A percentile compares a stretch with the other conserved stretches of the same genome.
Evolutionary conservation across 83 land plant species (phyloP).

Genomic region (Picea mariana): DNA sequence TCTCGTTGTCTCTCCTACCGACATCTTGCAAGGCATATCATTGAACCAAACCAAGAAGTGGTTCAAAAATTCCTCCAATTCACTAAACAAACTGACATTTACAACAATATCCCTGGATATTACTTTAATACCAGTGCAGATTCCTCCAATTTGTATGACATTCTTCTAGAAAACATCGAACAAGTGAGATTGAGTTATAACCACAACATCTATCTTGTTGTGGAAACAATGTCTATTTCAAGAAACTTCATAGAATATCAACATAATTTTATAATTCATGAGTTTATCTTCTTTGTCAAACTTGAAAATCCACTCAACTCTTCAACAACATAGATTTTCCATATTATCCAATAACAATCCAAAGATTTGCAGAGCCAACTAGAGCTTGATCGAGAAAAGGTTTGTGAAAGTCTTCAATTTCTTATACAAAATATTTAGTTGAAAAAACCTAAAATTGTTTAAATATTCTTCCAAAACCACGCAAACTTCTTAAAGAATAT

Average conservation of each 20-base stretch:
- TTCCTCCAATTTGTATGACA: too few relatives aligned
- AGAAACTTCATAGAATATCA: background rate
- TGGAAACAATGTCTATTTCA: slow-evolving; percentile 10
- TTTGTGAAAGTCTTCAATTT: slow-evolving; percentile 31
- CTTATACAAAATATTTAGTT: too few relatives aligned
- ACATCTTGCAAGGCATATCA: too few relatives aligned
- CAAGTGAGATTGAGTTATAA: slow-evolving; percentile 29
- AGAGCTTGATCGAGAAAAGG: slow-evolving; percentile 10
- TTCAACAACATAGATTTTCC: slow-evolving; percentile 15
- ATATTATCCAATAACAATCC: slow-evolving; percentile 20
- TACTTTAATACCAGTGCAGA: too few relatives aligned
- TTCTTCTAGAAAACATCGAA: background rate
- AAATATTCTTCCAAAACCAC: too few relatives aligned
- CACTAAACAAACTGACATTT: too few relatives aligned
- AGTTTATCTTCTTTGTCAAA: slow-evolving; percentile 25
- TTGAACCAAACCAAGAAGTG: too few relatives aligned
- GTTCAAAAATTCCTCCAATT: too few relatives aligned
- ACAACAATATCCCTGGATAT: too few relatives aligned
- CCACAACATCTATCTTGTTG: slow-evolving; percentile 14
- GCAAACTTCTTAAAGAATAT: too few relatives aligned
- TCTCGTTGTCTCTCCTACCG: too few relatives aligned
- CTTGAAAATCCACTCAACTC: slow-evolving; percentile 41
- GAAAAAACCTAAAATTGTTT: too few relatives aligned
- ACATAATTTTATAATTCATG: background rate
- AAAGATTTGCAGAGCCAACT: slow-evolving; percentile 17